Base-by-base conservation (phyloP, 1,284 basidiomycete species). In the Pseudozyma pruni region DNA sequence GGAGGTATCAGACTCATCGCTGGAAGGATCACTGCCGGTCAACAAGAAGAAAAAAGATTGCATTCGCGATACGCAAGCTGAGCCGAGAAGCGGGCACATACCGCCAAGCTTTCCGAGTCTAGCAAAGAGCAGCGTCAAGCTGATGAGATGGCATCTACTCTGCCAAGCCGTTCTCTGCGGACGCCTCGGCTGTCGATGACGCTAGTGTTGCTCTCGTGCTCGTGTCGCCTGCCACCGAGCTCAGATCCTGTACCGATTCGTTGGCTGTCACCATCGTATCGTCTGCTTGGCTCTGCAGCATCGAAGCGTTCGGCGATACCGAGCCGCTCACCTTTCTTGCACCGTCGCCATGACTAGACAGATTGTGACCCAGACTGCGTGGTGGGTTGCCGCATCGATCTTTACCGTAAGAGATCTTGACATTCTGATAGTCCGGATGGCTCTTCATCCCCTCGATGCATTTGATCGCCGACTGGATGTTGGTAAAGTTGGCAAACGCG, bases 371-470 rank as follows among this genome's bases (percentile, higher is more conserved):
- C 54, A 76, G 22, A 54, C 61, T 72, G 39, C 75, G 70, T 25
- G 76, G 78, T 17, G 76, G 74, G 37, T 78, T 80, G 16, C 78
- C 78, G 27, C 78, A 80, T 23, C 80, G 70, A 57, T 81, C 80
- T 53, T 81, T 81, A 35, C 80, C 80, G 44, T 76, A 79, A 31
- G 74, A 70, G 37, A 81, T 78, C 60, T 80, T 79, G 50, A 76
- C 71, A 25, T 59, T 72, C 52, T 72, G 67, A 45, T 81, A 81
- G 56, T 81, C 80, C 3, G 69, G 54, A 44, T 81, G 78, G 37
- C 72, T 73, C 73, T 81, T 81, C 71, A 81, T 80, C 7, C 74
- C 79, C 52, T 81, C 80, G 44, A 81, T 81, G 33, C 79, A 80
- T 54, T 81, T 81, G 60, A 81, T 81, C 19, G 80, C 79, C 27